Conservation (phyloP, 495 filamentous ascomycete genomes). For the Penicillium cosmopolitanum region DNA sequence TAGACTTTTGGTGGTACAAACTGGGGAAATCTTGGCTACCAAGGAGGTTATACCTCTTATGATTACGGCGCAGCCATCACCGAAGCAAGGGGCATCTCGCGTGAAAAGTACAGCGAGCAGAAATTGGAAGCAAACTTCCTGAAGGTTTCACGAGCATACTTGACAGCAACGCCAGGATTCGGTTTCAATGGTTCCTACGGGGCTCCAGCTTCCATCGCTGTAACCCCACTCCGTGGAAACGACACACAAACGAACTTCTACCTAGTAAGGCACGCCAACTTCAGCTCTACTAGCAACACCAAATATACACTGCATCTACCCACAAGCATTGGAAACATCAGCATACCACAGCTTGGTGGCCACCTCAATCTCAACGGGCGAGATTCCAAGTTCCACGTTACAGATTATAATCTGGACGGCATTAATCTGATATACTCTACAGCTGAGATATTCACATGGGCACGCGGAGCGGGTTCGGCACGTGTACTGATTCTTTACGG, state of each 20-base stretch:
- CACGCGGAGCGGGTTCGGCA: conserved; percentile 50
- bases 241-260: conserved; percentile 56
- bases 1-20: conserved; percentile 69
- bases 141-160: conserved; percentile 64
- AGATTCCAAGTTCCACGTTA: conserved; percentile 71
- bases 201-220: conserved; percentile 45
- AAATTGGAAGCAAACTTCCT: conserved; percentile 72
- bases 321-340: conserved; percentile 59
- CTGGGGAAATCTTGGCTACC: conserved; percentile 76
- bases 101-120: conserved; percentile 74
- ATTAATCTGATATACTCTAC: conserved; percentile 67
- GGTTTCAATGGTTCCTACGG: conserved; percentile 50
- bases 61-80: conserved; percentile 66
- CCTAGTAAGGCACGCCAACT: conserved; percentile 61
- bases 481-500: conserved; percentile 69
- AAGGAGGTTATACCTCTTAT: conserved; percentile 69
- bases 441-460: conserved; percentile 71
- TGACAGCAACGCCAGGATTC: conserved; percentile 48
- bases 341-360: conserved; percentile 61
- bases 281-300: conserved; percentile 49
- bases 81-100: conserved; percentile 60
- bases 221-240: conserved; percentile 57
- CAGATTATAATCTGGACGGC: conserved; percentile 65
- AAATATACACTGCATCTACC: conserved; percentile 58
- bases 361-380: conserved; percentile 64